Conservation (phyloP, 2,329 filamentous ascomycete species). For the Alternaria arbusti region DNA sequence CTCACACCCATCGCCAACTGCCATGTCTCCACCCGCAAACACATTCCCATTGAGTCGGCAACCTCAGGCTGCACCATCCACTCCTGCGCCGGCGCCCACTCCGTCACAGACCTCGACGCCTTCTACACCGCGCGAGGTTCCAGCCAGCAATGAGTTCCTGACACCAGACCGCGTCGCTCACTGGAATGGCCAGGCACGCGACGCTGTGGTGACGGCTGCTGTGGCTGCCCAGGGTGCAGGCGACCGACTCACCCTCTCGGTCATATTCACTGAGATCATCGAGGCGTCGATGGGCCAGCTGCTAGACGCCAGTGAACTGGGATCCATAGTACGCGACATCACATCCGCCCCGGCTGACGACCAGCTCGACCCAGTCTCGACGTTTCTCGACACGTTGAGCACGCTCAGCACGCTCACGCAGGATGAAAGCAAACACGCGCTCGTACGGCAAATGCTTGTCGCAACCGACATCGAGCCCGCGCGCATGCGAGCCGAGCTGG, state of each 20-base stretch:
- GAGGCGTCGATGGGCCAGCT: slow-evolving; percentile 74
- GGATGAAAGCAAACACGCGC: slow-evolving; percentile 64
- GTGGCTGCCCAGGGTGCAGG: slow-evolving; percentile 69
- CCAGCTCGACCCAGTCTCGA: slow-evolving; percentile 56
- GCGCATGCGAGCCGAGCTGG: slow-evolving; percentile 82
- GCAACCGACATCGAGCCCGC: slow-evolving; percentile 74
- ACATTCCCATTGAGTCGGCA: slow-evolving; percentile 23
- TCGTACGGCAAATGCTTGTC: slow-evolving; percentile 72
- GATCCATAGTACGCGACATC: slow-evolving; percentile 75
- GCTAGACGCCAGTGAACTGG: slow-evolving; percentile 72
- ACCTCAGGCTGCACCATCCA: slow-evolving; percentile 25
- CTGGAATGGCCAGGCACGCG: slow-evolving; percentile 73
- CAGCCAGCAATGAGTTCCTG: slow-evolving; percentile 76
- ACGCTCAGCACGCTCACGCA: slow-evolving; percentile 81
- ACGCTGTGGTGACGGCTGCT: slow-evolving; percentile 70
- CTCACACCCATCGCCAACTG: slow-evolving; percentile 38
- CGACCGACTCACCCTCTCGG: slow-evolving; percentile 71
- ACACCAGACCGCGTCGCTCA: slow-evolving; percentile 70
- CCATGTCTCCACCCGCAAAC: slow-evolving; percentile 39
- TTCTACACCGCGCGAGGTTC: slow-evolving; percentile 21
- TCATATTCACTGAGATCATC: slow-evolving; percentile 84
- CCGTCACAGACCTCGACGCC: slow-evolving; percentile 45
- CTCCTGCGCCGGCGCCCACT: slow-evolving; percentile 13
- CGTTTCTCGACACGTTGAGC: slow-evolving; percentile 84
- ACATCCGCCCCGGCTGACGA: slow-evolving; percentile 60